phyloP scores from a whole-genome alignment of 2,329 filamentous ascomycete species.

The Torrubiellomyces zombiae region DNA sequence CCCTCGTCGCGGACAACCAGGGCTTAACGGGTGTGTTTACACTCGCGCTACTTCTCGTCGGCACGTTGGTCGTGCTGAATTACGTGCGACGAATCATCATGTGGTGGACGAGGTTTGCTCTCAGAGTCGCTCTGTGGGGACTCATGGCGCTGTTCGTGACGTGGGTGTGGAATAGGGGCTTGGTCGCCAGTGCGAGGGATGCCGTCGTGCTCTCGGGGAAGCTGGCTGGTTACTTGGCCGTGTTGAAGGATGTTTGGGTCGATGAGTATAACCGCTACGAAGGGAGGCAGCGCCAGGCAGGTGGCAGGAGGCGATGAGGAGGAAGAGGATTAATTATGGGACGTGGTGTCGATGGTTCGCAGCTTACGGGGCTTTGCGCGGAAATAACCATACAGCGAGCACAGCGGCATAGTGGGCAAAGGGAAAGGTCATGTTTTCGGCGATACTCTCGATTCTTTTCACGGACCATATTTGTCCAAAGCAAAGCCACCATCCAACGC shows the following conservation, averaged over 20 bases:
- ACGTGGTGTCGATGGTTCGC: too few relatives aligned
- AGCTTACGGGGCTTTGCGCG: conserved; percentile 2
- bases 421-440: neutral
- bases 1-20: conserved; percentile 18
- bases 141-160: conserved; percentile 35
- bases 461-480: too few relatives aligned
- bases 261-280: conserved; percentile 42
- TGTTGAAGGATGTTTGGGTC: conserved; percentile 37
- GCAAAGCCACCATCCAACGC: too few relatives aligned
- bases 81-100: conserved; percentile 56
- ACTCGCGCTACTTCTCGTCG: conserved; percentile 21
- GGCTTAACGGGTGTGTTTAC: conserved; percentile 15
- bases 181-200: conserved; percentile 48
- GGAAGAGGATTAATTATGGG: neutral
- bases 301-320: conserved; percentile 5
- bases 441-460: conserved; percentile 1
- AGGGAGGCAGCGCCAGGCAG: conserved; percentile 20
- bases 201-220: conserved; percentile 24
- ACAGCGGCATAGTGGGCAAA: too few relatives aligned
- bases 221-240: conserved; percentile 27
- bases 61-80: conserved; percentile 50
- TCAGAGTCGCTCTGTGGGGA: conserved; percentile 49
- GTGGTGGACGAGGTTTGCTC: conserved; percentile 56
- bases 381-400: too few relatives aligned
- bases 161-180: conserved; percentile 47